Conservation (phyloP, 495 filamentous ascomycete species). For the Penicillium daleae region DNA sequence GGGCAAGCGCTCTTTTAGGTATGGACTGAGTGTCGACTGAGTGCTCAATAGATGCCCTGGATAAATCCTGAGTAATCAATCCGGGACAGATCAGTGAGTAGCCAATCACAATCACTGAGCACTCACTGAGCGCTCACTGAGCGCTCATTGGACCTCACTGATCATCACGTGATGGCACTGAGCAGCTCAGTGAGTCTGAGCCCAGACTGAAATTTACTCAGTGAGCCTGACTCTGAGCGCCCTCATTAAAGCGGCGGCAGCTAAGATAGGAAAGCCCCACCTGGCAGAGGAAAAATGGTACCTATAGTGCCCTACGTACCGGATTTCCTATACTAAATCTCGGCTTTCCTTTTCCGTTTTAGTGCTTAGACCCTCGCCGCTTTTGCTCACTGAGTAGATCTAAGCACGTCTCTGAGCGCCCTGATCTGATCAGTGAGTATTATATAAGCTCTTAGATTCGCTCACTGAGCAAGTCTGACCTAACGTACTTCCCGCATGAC, state of each 20-base stretch:
- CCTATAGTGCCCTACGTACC: background rate
- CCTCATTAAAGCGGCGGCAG: constrained; percentile 30
- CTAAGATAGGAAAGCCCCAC: constrained; percentile 18
- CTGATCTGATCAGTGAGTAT: too few relatives aligned
- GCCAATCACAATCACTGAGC: constrained; percentile 8
- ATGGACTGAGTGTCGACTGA: background rate
- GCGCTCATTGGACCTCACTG: background rate
- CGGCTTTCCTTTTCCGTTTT: too few relatives aligned
- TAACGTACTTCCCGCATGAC: too few relatives aligned
- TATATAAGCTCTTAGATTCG: too few relatives aligned
- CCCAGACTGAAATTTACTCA: constrained; percentile 28
- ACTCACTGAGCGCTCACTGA: constrained; percentile 13
- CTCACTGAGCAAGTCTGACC: too few relatives aligned
- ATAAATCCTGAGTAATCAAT: too few relatives aligned
- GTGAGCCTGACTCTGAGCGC: constrained; percentile 31
- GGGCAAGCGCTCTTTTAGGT: too few relatives aligned
- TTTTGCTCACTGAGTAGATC: too few relatives aligned
- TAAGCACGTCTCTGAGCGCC: too few relatives aligned
- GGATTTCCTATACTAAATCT: too few relatives aligned
- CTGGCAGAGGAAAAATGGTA: constrained; percentile 4
- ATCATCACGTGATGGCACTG: constrained; percentile 1
- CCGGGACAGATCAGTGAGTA: constrained; percentile 11
- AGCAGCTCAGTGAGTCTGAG: constrained; percentile 9
- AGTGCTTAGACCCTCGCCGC: too few relatives aligned
- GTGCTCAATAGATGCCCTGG: background rate